Evolutionary conservation across 2,329 filamentous ascomycete species (phyloP).

Genomic region (Neurospora sp.): DNA sequence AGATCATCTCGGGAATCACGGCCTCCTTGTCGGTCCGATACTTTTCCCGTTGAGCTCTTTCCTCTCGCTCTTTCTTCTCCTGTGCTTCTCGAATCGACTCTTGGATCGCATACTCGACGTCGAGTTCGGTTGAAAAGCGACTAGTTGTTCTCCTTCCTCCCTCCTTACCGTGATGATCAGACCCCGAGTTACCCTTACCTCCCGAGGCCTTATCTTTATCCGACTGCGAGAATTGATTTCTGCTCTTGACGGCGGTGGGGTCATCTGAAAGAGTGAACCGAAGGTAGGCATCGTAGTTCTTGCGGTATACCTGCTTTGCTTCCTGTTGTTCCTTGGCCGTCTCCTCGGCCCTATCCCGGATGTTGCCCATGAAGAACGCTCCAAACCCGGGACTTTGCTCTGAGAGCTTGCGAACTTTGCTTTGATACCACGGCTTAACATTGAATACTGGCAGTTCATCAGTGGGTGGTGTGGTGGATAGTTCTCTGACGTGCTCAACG

Average conservation of each 20-base stretch:
- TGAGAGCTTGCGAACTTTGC: constrained; percentile 34
- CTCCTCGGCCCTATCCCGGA: constrained; percentile 31
- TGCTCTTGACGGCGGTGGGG: constrained; percentile 42
- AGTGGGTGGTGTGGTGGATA: constrained; percentile 44
- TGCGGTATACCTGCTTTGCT: constrained; percentile 32
- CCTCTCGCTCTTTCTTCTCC: constrained; percentile 58
- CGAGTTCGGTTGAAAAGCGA: constrained; percentile 61
- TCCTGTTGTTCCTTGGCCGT: constrained; percentile 29
- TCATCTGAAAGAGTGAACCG: constrained; percentile 47
- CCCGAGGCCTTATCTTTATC: constrained; percentile 35
- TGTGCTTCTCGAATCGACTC: constrained; percentile 63
- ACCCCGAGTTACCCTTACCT: constrained; percentile 25
- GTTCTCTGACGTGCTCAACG: constrained; percentile 39
- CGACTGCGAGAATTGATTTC: constrained; percentile 41
- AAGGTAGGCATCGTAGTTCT: constrained; percentile 42
- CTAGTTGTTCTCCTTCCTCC: constrained; percentile 38
- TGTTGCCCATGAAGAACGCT: constrained; percentile 35
- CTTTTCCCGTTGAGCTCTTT: constrained; percentile 55
- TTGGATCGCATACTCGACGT: constrained; percentile 61
- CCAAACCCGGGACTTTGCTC: constrained; percentile 31
- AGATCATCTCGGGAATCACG: constrained; percentile 60
- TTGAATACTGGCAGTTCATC: constrained; percentile 42
- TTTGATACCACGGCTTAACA: constrained; percentile 38
- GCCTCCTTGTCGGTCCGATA: constrained; percentile 71
- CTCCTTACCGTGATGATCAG: constrained; percentile 31